These are phyloP conservation scores for Platanthera zijinensis DNA, from an alignment of 106 monocot species.

Conservation along the genomic window DNA sequence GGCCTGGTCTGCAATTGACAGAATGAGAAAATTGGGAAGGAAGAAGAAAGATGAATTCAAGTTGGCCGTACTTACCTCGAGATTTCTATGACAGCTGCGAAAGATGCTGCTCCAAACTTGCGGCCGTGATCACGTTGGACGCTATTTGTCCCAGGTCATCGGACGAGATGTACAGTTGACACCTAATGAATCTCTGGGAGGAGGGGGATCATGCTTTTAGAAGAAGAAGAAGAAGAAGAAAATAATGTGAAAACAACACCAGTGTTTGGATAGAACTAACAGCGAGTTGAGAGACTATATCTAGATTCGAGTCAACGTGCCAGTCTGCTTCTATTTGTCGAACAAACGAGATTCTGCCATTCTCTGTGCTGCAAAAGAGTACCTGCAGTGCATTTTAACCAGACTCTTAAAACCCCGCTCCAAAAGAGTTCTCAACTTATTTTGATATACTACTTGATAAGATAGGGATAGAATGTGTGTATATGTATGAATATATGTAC, in stretches of 20 bases:
- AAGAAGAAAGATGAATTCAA: not conserved
- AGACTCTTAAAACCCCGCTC: no score
- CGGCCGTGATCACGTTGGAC: slow-evolving; percentile 44
- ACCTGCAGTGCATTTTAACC: slow-evolving; percentile 27
- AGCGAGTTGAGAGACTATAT: slow-evolving; percentile 56
- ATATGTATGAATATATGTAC: no score
- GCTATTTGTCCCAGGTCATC: slow-evolving; percentile 37
- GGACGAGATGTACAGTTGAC: slow-evolving; percentile 42
- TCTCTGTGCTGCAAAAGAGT: slow-evolving; percentile 60
- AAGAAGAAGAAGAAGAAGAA: no score
- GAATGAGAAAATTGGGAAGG: not conserved
- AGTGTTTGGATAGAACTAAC: slow-evolving; percentile 23
- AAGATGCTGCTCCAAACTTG: slow-evolving; percentile 59
- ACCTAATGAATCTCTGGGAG: slow-evolving; percentile 61
- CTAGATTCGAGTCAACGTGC: slow-evolving; percentile 56
- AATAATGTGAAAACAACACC: not conserved
- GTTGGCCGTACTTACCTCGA: not conserved
- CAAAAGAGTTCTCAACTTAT: no score
- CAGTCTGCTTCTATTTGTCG: slow-evolving; percentile 68
- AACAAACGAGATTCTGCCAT: slow-evolving; percentile 64
- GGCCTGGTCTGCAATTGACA: not conserved
- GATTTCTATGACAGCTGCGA: not conserved
- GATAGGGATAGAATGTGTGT: no score
- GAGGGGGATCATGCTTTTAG: not conserved
- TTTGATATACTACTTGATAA: no score